Evolutionary conservation across 148 eudicot species (phyloP), one percentile per base, ranked within the genome.

Genomic region (Cornus suecica): DNA sequence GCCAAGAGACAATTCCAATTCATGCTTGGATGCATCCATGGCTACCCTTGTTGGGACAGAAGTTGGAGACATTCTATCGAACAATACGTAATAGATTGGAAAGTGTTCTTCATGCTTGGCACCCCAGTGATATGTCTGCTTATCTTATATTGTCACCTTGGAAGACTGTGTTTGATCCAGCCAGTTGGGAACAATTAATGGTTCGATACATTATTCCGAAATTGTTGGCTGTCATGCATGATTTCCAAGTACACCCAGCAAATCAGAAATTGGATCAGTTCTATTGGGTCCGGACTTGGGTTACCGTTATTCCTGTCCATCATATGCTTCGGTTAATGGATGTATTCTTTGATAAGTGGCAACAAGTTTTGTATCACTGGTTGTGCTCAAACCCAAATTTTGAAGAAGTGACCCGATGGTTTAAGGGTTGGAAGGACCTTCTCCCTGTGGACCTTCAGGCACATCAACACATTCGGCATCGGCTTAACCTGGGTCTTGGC

Each of bases 11-110:
- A 3, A 89, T 92, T 71, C 92, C 98, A 8, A 90, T 94, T 54
- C 98, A 94, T 80, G 84, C 84, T 0, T 92, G 97, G 98, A 68
- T 94, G 73, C 97, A 94, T 76, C 98, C 98, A 30, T 94, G 98
- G 98, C 77, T 94, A 74, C 98, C 97, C 1, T 69, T 89, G 64
- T 78, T 94, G 74, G 93, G 97, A 23, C 88, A 90, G 63, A 90
- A 86, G 79, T 73, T 94, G 65, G 97, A 92, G 74, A 70, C 71
- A 29, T 87, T 87, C 25, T 87, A 88, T 74, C 82, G 83, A 73
- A 80, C 92, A 14, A 90, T 92, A 41, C 91, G 97, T 20, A 66
- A 66, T 52, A 88, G 88, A 74, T 74, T 94, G 68, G 97, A 85
- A 68, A 78, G 83, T 42, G 95, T 88, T 68, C 97, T 94, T 62